Evolutionary conservation across 768 basidiomycete genomes (phyloP), one percentile per base, ranked within the genome.

Genomic region (Dacryopinax primogenitus): DNA sequence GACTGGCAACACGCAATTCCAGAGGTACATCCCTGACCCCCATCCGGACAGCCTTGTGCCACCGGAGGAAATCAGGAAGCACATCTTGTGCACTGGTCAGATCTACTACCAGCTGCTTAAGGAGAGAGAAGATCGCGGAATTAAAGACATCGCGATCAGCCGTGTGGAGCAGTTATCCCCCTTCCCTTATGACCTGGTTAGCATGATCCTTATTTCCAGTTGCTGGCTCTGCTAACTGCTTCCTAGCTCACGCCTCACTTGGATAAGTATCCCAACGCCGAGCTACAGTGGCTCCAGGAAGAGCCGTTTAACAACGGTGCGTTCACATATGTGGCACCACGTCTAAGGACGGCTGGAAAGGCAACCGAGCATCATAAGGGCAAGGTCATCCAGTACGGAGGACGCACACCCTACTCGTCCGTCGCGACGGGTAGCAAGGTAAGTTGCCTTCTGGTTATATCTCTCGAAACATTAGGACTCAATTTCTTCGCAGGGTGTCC

Each of bases 231-330:
- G 65, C 47, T 58, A 58, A 67, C 63, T 63, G 58, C 68, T 66
- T 6, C 4, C 13, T 67, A 92, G 90, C 74, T 97, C 69, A 92
- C 90, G 26, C 89, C 94, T 26, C 91, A 97, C 74, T 82, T 99
- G 36, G 96, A 99, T 79, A 85, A 86, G 76, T 98, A 96, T 79
- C 92, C 95, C 70, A 95, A 98, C 74, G 92, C 95, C 36, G 88
- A 89, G 69, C 74, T 95, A 39, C 79, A 92, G 51, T 97, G 95
- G 94, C 37, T 70, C 58, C 72, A 86, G 82, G 93, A 96, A 77
- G 92, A 97, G 76, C 95, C 96, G 16, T 78, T 98, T 69, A 99
- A 99, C 80, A 93, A 92, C 71, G 96, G 96, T 69, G 86, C 92
- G 1, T 99, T 95, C 95, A 90, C 88, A 39, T 97, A 99, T 72